Base-by-base conservation (phyloP, 176 grass and related monocot genomes). In the Carex cristatella region DNA sequence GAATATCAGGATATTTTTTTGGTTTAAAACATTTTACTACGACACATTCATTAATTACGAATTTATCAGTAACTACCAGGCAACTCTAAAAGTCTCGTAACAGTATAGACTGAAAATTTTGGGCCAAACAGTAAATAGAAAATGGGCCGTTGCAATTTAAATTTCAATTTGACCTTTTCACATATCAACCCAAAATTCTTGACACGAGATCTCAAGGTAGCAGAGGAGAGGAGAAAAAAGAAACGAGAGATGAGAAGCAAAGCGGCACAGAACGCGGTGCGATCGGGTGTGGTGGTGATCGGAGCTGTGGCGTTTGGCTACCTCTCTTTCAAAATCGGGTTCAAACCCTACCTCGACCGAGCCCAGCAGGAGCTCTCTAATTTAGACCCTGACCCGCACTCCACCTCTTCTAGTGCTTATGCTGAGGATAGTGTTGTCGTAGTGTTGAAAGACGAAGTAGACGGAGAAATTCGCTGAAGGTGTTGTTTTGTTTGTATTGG, bases 301-400 rank as follows among this genome's bases (percentile, higher is more conserved):
- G 91, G 91, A 32, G 68, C 93, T 68, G 55, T 89, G 5, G 93
- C 89, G 48, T 98, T 98, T 78, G 85, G 86, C 79, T 98, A 94
- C 89, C 95, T 98, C 85, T 94, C 91, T 78, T 93, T 92, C 84
- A 86, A 85, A 74, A 61, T 95, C 68, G 89, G 93, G 0, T 99
- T 99, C 93, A 95, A 99, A 65, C 87, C 91, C 87, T 95, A 95
- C 85, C 87, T 95, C 71, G 93, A 99, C 65, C 89, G 73, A 23
- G 89, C 90, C 40, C 86, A 90, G 84, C 88, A 94, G 78, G 91
- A 83, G 81, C 42, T 83, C 27, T 64, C 63, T 84, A 80, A 87
- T 88, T 69, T 85, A 89, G 18, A 65, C 69, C 85, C 65, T 9
- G 7, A 10, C 40, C 7, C 56, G 28, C 2, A 42, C 67, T 12